phyloP scores from a whole-genome alignment of 108 stramenopile species.

The Pelagomonas calceolata region DNA sequence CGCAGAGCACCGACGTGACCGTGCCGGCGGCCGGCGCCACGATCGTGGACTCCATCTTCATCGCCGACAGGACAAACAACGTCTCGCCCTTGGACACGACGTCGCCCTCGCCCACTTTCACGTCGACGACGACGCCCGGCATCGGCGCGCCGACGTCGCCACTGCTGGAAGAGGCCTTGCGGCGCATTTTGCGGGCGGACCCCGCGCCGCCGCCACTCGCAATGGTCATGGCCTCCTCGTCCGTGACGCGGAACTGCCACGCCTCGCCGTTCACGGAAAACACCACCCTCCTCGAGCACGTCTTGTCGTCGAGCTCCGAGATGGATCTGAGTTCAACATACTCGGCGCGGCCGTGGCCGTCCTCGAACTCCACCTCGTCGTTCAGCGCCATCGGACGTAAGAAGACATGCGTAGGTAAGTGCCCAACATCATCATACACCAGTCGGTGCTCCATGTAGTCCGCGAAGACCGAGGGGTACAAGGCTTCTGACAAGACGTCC shows the following conservation, averaged over 20 bases:
- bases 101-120: conserved; percentile 75
- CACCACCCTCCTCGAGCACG: conserved; percentile 63
- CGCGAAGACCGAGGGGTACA: conserved; percentile 82
- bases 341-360: conserved; percentile 70
- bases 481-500: conserved; percentile 77
- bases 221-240: conserved; percentile 32
- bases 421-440: conserved; percentile 61
- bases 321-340: conserved; percentile 61
- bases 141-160: conserved; percentile 78
- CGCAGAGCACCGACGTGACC: conserved; percentile 61
- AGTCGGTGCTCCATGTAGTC: conserved; percentile 57
- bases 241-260: conserved; percentile 62
- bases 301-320: conserved; percentile 49
- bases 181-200: conserved; percentile 24
- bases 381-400: conserved; percentile 78
- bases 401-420: conserved; percentile 82
- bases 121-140: conserved; percentile 90
- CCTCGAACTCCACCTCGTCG: conserved; percentile 57
- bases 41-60: conserved; percentile 98
- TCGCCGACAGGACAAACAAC: conserved; percentile 71
- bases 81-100: conserved; percentile 74
- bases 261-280: conserved; percentile 86
- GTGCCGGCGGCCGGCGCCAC: conserved; percentile 60
- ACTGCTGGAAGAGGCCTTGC: conserved; percentile 24
- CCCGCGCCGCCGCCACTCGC: conserved; percentile 47